These are phyloP conservation scores for Claviceps purpurea DNA, from an alignment of 2,329 filamentous ascomycete species.

Conservation along the genomic window DNA sequence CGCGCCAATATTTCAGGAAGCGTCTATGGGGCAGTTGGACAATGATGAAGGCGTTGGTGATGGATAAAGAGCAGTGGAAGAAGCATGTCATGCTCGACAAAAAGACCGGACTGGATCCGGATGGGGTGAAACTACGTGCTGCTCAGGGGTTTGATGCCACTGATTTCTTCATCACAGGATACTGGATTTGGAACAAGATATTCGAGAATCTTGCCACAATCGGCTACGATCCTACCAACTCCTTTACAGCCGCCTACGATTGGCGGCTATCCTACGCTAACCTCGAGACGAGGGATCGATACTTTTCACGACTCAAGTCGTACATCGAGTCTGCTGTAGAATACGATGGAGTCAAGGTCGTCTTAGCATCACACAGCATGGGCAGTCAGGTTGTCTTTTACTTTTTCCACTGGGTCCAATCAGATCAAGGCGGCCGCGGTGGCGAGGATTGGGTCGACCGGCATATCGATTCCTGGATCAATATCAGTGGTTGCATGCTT, in stretches of 20 bases:
- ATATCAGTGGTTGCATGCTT: conserved; percentile 95
- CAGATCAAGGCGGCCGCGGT: conserved; percentile 62
- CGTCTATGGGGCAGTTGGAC: conserved; percentile 95
- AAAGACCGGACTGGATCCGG: conserved; percentile 78
- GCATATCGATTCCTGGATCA: conserved; percentile 91
- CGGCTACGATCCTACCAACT: conserved; percentile 79
- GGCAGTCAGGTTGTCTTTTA: conserved; percentile 89
- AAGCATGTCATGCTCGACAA: conserved; percentile 95
- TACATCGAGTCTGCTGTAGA: conserved; percentile 75
- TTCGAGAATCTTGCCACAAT: conserved; percentile 92
- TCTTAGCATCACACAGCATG: conserved; percentile 91
- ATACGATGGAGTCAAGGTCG: conserved; percentile 66
- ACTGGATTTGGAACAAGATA: conserved; percentile 99
- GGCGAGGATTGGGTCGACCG: conserved; percentile 82
- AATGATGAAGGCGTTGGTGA: conserved; percentile 90
- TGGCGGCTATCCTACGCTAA: conserved; percentile 89
- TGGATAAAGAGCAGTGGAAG: conserved; percentile 93
- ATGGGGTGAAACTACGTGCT: conserved; percentile 76
- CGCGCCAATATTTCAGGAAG: conserved; percentile 85
- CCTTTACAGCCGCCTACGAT: conserved; percentile 63
- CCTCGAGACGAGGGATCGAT: conserved; percentile 80
- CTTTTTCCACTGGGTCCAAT: conserved; percentile 69
- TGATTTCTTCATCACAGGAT: conserved; percentile 82
- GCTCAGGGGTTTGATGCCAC: conserved; percentile 96
- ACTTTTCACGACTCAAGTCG: conserved; percentile 80